Conservation (phyloP, 2,329 filamentous ascomycete genomes). For the Allantophomopsis cytisporea region DNA sequence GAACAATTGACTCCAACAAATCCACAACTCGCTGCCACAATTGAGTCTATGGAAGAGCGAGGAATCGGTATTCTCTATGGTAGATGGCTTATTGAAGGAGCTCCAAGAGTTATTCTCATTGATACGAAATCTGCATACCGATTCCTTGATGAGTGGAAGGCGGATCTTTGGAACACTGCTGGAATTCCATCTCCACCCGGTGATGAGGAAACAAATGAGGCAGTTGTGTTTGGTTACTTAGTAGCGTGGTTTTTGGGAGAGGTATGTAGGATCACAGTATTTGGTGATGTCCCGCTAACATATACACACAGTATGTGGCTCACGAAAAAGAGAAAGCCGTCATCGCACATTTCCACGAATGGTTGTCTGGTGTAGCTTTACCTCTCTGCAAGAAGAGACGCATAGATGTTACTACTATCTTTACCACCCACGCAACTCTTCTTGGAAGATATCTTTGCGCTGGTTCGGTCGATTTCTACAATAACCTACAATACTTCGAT, state of each 20-base stretch:
- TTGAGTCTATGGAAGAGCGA: constrained; percentile 83
- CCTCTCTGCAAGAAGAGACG: constrained; percentile 85
- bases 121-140: constrained; percentile 88
- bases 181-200: constrained; percentile 86
- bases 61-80: constrained; percentile 87
- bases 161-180: constrained; percentile 83
- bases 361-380: constrained; percentile 87
- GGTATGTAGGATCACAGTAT: constrained; percentile 35
- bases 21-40: constrained; percentile 66
- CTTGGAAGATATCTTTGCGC: constrained; percentile 93
- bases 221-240: constrained; percentile 93
- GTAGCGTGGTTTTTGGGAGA: constrained; percentile 98
- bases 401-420: constrained; percentile 95
- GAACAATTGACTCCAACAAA: constrained; percentile 81
- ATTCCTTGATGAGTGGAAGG: constrained; percentile 93
- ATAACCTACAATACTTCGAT: constrained; percentile 94
- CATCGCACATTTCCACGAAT: constrained; percentile 98
- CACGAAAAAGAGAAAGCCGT: constrained; percentile 87
- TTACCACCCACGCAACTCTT: constrained; percentile 93
- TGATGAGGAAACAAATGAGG: constrained; percentile 93
- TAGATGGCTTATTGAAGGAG: constrained; percentile 91
- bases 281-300: constrained; percentile 4
- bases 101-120: constrained; percentile 65
- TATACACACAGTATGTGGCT: constrained; percentile 63
- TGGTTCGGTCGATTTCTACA: constrained; percentile 97